These are phyloP conservation scores for Phtheirospermum japonicum DNA, from an alignment of 257 asterid genomes.

Conservation along the genomic window DNA sequence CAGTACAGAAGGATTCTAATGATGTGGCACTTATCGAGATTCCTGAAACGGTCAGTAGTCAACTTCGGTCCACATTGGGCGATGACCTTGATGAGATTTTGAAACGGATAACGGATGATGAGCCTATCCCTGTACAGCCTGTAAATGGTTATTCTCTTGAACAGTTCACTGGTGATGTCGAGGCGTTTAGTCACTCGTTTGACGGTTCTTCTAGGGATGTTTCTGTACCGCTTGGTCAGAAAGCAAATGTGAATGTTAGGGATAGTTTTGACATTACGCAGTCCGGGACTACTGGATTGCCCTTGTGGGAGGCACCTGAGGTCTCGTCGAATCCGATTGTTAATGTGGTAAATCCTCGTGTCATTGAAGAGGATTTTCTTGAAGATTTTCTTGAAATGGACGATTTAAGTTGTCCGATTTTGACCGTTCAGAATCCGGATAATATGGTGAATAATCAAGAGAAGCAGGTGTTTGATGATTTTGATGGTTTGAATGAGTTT, in stretches of 20 bases:
- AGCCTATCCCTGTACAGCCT: conserved; percentile 34
- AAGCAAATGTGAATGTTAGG: conserved; percentile 27
- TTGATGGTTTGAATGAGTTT: conserved; percentile 50
- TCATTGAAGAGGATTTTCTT: conserved; percentile 48
- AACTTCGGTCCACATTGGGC: conserved; percentile 26
- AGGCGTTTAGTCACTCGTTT: conserved; percentile 37
- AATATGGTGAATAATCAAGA: conserved; percentile 18
- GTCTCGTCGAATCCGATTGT: conserved; percentile 43
- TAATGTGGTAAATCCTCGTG: conserved; percentile 15
- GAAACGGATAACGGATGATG: conserved; percentile 46
- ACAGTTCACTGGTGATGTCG: conserved; percentile 39
- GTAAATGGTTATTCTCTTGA: conserved; percentile 28
- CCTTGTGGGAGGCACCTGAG: conserved; percentile 48
- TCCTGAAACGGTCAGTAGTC: conserved; percentile 17
- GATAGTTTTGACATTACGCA: conserved; percentile 38
- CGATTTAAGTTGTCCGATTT: conserved; percentile 54
- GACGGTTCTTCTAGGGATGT: conserved; percentile 40
- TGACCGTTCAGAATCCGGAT: conserved; percentile 32
- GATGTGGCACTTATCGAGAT: conserved; percentile 20
- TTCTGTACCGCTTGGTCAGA: conserved; percentile 29
- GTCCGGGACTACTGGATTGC: conserved; percentile 39
- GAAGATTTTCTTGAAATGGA: conserved; percentile 84
- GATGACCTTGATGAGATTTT: conserved; percentile 61
- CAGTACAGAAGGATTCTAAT: conserved; percentile 21
- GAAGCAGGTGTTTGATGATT: conserved; percentile 38